Base-by-base conservation (phyloP, 257 asterid genomes). In the Nemophila menziesii region DNA sequence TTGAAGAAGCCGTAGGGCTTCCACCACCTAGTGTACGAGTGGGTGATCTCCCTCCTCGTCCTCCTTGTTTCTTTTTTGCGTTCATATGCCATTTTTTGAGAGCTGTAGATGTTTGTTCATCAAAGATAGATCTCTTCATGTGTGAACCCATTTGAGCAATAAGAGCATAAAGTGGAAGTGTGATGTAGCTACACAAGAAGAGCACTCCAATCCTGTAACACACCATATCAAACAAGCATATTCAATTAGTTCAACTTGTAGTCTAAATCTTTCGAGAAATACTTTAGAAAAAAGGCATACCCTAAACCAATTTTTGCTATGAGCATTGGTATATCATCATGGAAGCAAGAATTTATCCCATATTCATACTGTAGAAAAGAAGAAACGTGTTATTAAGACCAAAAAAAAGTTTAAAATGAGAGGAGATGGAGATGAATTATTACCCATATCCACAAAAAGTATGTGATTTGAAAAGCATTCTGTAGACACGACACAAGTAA, bases 61-160 rank as follows among this genome's bases (percentile, higher is more conserved):
- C n/a, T 7, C 70, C 79, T 4, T 63, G 67, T 65, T 67, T 79
- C 74, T 84, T 84, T 73, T 81, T 84, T 55, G 77, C 93, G 0
- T 78, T 92, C 87, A 62, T 68, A 23, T 74, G 98, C 98, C 98
- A 89, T 47, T 78, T 84, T 75, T 73, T 81, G 9, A 89, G 74
- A 40, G 96, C 96, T 51, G 78, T 80, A 1, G 93, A 76, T 2
- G 96, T 89, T 63, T 84, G 96, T 11, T 84, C 98, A 33, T 84
- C 98, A 34, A 89, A 84, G 47, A 89, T 84, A 1, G 87, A 53
- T 44, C 54, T 89, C 73, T 89, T 84, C 95, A 89, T 80, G 20
- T 65, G 50, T n/a, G 93, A 75, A 0, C 95, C 95, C 95, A 84
- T 89, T 20, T 16, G 39, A 29, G 36, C 16, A 3, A 24, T 11